A percentile compares a stretch with the other conserved stretches of the same genome.
phyloP scores from a whole-genome alignment of 2,329 filamentous ascomycete genomes.

The Ustulina deusta region DNA sequence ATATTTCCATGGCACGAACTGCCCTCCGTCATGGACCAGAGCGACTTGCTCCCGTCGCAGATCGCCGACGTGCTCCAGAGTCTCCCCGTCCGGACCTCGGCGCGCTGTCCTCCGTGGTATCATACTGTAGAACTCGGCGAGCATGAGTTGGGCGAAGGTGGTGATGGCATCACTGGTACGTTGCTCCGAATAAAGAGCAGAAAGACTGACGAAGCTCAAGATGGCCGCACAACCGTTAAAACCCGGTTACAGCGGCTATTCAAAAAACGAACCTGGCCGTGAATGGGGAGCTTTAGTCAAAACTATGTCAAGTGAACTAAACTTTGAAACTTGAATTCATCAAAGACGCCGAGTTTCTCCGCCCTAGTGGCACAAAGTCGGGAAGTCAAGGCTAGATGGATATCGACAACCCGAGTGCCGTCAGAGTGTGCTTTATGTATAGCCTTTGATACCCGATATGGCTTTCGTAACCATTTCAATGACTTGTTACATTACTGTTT shows the following conservation, averaged over 20 bases:
- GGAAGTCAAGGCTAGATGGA: no score
- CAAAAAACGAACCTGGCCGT: slow-evolving; percentile 21
- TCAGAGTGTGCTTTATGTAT: no score
- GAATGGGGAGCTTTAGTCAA: neutral
- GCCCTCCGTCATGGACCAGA: slow-evolving; percentile 33
- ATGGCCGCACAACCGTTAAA: slow-evolving; percentile 8
- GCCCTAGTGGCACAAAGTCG: no score
- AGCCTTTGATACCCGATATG: no score
- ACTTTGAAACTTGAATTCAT: neutral
- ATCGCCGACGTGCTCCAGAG: slow-evolving; percentile 41
- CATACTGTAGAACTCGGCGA: slow-evolving; percentile 42
- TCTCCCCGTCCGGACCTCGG: slow-evolving; percentile 36
- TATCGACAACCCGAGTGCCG: neutral
- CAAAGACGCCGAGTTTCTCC: no score
- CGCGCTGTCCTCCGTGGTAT: slow-evolving; percentile 35
- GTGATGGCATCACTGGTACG: slow-evolving; percentile 35
- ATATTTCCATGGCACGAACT: slow-evolving; percentile 41
- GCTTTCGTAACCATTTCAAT: no score
- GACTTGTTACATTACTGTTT: no score
- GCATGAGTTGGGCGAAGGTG: slow-evolving; percentile 16
- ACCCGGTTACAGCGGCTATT: slow-evolving; percentile 14
- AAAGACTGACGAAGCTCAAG: neutral
- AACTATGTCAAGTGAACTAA: no score
- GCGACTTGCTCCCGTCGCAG: slow-evolving; percentile 41
- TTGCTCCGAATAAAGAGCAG: slow-evolving; percentile 40